phyloP scores from a whole-genome alignment of 495 filamentous ascomycete species.

The Pseudoneurospora amorphoporcata region DNA sequence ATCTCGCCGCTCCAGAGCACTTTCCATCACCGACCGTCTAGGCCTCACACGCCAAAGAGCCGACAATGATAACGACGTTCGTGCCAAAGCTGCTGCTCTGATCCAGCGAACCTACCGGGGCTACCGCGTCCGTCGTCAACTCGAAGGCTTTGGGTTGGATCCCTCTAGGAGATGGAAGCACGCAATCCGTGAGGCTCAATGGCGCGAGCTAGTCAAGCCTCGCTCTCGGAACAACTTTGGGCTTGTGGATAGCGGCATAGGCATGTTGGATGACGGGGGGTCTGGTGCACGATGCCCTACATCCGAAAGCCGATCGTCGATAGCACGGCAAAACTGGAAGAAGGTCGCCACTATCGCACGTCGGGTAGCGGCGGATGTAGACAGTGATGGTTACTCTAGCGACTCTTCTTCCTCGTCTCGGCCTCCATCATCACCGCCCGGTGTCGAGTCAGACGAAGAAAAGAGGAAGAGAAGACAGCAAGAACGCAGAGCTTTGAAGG shows the following conservation, averaged over 20 bases:
- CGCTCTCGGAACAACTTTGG: slow-evolving; percentile 22
- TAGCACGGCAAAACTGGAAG: slow-evolving; percentile 62
- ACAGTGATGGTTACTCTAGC: slow-evolving; percentile 24
- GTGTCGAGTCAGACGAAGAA: slow-evolving; percentile 19
- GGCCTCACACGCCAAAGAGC: background rate
- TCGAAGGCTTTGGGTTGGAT: slow-evolving; percentile 53
- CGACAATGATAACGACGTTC: slow-evolving; percentile 10
- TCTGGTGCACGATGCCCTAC: background rate
- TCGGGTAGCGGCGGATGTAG: slow-evolving; percentile 55
- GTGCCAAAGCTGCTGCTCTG: slow-evolving; percentile 36
- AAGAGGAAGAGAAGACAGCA: slow-evolving; percentile 23
- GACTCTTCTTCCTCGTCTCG: slow-evolving; percentile 3
- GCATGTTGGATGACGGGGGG: background rate
- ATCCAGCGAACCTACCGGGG: slow-evolving; percentile 64
- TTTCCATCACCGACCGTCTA: background rate
- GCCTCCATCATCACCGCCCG: slow-evolving; percentile 14
- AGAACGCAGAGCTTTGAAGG: slow-evolving; percentile 29
- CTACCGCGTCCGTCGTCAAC: slow-evolving; percentile 54
- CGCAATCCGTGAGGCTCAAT: slow-evolving; percentile 55
- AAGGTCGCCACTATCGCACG: slow-evolving; percentile 59
- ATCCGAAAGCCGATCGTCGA: slow-evolving; percentile 10
- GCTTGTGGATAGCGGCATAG: background rate
- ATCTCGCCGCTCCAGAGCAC: background rate
- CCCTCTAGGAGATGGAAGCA: slow-evolving; percentile 60
- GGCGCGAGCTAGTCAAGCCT: slow-evolving; percentile 43